Evolutionary conservation across 2,329 filamentous ascomycete species (phyloP).

Genomic region (Sarocladium brachiariae): DNA sequence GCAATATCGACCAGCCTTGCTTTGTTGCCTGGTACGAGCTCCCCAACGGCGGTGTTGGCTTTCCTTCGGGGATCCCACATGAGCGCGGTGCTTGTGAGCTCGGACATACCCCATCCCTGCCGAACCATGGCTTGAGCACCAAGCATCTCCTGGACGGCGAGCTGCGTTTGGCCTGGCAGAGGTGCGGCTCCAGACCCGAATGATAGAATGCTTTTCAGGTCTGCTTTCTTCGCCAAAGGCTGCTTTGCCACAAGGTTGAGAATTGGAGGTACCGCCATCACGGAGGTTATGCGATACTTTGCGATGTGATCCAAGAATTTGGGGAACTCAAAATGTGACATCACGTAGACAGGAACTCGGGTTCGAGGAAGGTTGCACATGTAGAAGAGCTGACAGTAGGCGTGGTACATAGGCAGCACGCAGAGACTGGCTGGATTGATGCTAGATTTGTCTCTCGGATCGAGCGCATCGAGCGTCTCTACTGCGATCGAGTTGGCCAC

Average conservation of each 20-base stretch:
- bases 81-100: conserved; percentile 65
- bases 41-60: conserved; percentile 19
- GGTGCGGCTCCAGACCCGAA: conserved; percentile 66
- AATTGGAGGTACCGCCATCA: conserved; percentile 68
- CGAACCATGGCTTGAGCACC: conserved; percentile 36
- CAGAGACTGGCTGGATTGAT: conserved; percentile 44
- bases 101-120: conserved; percentile 88
- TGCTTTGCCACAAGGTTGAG: conserved; percentile 67
- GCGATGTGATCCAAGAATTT: conserved; percentile 63
- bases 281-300: conserved; percentile 58
- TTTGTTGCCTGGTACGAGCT: conserved; percentile 33
- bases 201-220: conserved; percentile 57
- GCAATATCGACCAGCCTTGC: conserved; percentile 58
- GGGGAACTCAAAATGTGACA: conserved; percentile 70
- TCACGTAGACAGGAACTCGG: conserved; percentile 66
- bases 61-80: conserved; percentile 58
- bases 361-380: conserved; percentile 50
- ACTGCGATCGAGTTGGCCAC: conserved; percentile 63
- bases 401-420: conserved; percentile 73
- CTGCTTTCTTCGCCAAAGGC: conserved; percentile 56
- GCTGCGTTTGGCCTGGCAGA: conserved; percentile 44
- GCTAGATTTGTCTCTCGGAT: neutral
- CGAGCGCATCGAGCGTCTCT: conserved; percentile 19
- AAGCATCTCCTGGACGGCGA: conserved; percentile 39
- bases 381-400: conserved; percentile 65